These are phyloP conservation scores for Papilionanthe hybrid DNA, from an alignment of 116 monocot species.

Conservation along the genomic window DNA sequence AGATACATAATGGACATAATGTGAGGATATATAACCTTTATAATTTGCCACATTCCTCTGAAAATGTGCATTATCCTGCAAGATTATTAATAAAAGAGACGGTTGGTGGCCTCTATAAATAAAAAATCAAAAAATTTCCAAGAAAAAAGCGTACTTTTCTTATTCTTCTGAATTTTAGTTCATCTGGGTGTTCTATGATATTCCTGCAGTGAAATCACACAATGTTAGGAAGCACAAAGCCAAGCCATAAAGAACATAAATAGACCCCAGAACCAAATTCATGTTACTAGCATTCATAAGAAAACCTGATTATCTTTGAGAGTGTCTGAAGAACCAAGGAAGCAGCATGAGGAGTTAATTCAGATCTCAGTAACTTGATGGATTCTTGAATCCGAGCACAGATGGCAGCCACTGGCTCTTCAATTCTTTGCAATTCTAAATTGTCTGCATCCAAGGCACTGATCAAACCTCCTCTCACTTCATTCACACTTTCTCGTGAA, in stretches of 20 bases:
- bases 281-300: background rate
- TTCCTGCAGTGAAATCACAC: slow-evolving; percentile 40
- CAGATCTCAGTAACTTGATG: slow-evolving; percentile 45
- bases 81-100: background rate
- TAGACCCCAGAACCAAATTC: background rate
- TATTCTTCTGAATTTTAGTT: slow-evolving; percentile 62
- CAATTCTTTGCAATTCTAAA: slow-evolving; percentile 47
- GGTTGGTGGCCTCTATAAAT: background rate
- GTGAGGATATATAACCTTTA: slow-evolving; percentile 31
- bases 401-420: slow-evolving; percentile 63
- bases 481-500: too few species aligned
- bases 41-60: slow-evolving; percentile 76
- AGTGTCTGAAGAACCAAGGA: slow-evolving; percentile 58
- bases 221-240: background rate
- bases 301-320: slow-evolving; percentile 78
- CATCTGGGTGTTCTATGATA: slow-evolving; percentile 75
- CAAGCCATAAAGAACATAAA: background rate
- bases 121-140: background rate
- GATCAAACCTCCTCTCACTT: too few species aligned
- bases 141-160: slow-evolving; percentile 41
- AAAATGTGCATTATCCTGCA: slow-evolving; percentile 74
- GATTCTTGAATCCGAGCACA: slow-evolving; percentile 55
- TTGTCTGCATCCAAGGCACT: slow-evolving; percentile 4
- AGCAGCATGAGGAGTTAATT: slow-evolving; percentile 44
- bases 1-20: background rate